Base-by-base conservation (phyloP, 768 basidiomycete genomes). In the Cyclocybe aegerita region DNA sequence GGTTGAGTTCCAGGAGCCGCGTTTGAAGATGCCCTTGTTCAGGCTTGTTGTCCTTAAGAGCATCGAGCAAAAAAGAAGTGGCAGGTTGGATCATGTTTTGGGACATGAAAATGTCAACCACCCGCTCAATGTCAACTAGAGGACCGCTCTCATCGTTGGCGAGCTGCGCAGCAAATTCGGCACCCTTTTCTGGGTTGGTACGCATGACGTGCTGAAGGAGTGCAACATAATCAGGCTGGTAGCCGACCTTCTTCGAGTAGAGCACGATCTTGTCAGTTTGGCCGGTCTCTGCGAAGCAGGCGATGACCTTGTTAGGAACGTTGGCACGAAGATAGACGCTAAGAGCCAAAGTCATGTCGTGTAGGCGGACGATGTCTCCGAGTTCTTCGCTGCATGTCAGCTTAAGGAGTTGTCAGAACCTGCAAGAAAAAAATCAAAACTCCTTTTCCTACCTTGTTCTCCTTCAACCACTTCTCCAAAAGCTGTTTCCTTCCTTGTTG, bases 51-150 rank as follows among this genome's bases (percentile, higher is more conserved):
- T 99, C 97, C 75, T 99, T 98, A 60, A 99, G 78, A 15, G 95
- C 97, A 64, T 98, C 97, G 51, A 99, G 74, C 42, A 98, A 75
- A 86, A 99, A 98, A 1, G 93, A 95, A 0, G 97, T 99, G 4
- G 97, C 97, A 14, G 95, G 96, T 68, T 98, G 97, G 50, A 98
- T 95, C 93, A 98, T 93, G 72, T 98, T 98, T 66, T 97, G 95
- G 0, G 90, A 89, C 93, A 98, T 97, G 78, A 99, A 98, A 61
- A 98, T 97, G 62, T 99, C 97, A 53, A 98, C 94, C 48, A 98
- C 95, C 46, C 95, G 77, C 67, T 98, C 96, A 50, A 98, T 72
- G 60, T 99, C 96, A 38, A 98, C 90, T 50, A 98, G 70, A 10
- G 97, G 88, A 2, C 97, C 97, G 38, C 71, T 72, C 69, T 98